Percentiles rank a stretch among this genome's conserved stretches.
Evolutionary conservation across 2,329 filamentous ascomycete species (phyloP).

Genomic region (Diaporthe nobilis): DNA sequence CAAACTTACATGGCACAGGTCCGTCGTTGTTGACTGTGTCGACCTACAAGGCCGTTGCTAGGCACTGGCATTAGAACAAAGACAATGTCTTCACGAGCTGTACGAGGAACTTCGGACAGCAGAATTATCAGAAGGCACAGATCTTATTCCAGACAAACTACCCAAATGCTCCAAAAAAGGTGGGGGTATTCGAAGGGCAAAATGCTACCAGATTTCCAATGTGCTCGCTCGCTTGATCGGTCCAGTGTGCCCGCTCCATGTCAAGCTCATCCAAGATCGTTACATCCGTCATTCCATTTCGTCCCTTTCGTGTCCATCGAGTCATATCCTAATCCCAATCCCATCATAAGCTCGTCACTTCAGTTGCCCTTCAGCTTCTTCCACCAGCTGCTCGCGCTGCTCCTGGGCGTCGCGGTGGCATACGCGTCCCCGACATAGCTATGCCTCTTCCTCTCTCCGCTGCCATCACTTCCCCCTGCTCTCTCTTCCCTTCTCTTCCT

Average conservation of each 20-base stretch:
- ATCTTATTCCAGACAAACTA: conserved; percentile 2
- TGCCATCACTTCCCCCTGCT: conserved; percentile 62
- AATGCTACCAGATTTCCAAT: conserved; percentile 26
- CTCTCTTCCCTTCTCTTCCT: conserved; percentile 46
- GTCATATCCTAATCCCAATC: not conserved
- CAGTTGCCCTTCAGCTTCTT: conserved; percentile 62
- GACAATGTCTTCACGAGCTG: not conserved
- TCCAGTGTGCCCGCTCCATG: not conserved
- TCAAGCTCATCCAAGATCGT: conserved; percentile 4
- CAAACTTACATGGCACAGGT: not conserved
- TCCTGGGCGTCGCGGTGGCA: conserved; percentile 59
- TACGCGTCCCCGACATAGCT: conserved; percentile 58
- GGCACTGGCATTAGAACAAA: not conserved
- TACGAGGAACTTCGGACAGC: not conserved
- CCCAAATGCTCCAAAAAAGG: conserved; percentile 19
- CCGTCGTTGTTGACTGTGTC: not conserved
- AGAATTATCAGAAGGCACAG: not conserved
- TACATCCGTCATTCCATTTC: conserved; percentile 14
- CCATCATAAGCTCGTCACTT: conserved; percentile 29
- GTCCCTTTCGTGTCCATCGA: conserved; percentile 11
- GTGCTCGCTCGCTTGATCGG: not conserved
- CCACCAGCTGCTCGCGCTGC: conserved; percentile 66
- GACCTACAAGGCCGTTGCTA: not conserved
- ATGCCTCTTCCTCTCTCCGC: conserved; percentile 56
- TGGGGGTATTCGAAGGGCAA: conserved; percentile 32